Conservation (phyloP, 2,329 filamentous ascomycete genomes). For the Stagonosporopsis cucurbitacearum region DNA sequence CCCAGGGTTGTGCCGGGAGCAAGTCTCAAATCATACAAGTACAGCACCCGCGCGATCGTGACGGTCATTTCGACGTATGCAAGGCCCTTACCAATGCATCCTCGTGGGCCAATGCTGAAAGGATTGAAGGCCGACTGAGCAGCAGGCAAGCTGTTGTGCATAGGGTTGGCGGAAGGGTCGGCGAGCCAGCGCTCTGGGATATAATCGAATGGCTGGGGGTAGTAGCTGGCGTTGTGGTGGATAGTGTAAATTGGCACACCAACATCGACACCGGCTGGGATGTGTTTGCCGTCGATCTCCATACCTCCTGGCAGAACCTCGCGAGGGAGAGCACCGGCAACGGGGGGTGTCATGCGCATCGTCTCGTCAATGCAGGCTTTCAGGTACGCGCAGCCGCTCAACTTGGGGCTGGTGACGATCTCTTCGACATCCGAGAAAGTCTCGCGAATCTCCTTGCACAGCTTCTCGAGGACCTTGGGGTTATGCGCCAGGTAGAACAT, state of each 20-base stretch:
- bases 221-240: slow-evolving; percentile 50
- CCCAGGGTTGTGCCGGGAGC: slow-evolving; percentile 44
- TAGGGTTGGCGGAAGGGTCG: slow-evolving; percentile 38
- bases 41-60: slow-evolving; percentile 67
- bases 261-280: slow-evolving; percentile 47
- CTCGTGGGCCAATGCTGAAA: slow-evolving; percentile 72
- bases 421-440: slow-evolving; percentile 47
- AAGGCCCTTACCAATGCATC: slow-evolving; percentile 74
- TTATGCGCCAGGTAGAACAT: slow-evolving; percentile 56
- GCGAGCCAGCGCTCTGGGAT: slow-evolving; percentile 48
- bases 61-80: slow-evolving; percentile 72
- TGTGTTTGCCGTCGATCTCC: slow-evolving; percentile 44
- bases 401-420: slow-evolving; percentile 45
- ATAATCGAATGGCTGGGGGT: slow-evolving; percentile 47
- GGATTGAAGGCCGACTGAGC: slow-evolving; percentile 76
- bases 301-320: slow-evolving; percentile 48
- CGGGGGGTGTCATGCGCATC: slow-evolving; percentile 51
- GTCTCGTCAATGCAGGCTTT: slow-evolving; percentile 52
- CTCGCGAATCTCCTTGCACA: slow-evolving; percentile 44
- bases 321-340: slow-evolving; percentile 48
- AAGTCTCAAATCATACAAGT: slow-evolving; percentile 63
- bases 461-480: slow-evolving; percentile 39
- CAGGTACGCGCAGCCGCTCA: slow-evolving; percentile 44
- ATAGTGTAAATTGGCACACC: slow-evolving; percentile 49
- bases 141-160: slow-evolving; percentile 35